phyloP scores from a whole-genome alignment of 2,329 filamentous ascomycete genomes.

The Fusarium siculi region DNA sequence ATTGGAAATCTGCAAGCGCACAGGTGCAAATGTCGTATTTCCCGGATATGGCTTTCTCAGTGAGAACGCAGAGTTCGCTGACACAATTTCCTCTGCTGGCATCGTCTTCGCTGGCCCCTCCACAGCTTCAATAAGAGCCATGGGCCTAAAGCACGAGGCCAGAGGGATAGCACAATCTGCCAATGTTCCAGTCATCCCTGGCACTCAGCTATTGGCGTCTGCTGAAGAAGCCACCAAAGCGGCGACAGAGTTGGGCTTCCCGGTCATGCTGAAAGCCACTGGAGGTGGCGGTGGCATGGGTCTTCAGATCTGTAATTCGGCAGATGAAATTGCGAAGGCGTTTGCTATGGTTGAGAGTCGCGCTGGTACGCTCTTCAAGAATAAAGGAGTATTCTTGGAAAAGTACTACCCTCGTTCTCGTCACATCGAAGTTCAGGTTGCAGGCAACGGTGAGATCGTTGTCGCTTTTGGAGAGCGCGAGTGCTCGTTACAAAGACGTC shows the following conservation, averaged over 20 bases:
- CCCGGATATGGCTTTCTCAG: slow-evolving; percentile 2
- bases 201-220: neutral
- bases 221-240: neutral
- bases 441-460: slow-evolving; percentile 4
- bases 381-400: neutral
- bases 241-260: neutral
- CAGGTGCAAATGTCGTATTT: neutral
- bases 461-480: slow-evolving; percentile 73
- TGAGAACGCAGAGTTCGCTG: neutral
- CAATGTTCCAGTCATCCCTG: neutral
- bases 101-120: neutral
- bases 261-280: neutral
- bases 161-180: neutral
- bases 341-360: neutral
- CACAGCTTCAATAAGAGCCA: neutral
- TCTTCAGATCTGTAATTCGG: neutral
- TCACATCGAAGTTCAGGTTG: neutral
- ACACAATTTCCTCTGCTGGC: neutral
- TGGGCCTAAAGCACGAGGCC: neutral
- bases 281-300: neutral
- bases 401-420: neutral
- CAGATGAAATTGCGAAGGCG: neutral
- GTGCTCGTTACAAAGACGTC: slow-evolving; percentile 73
- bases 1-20: neutral
- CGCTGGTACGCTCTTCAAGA: neutral